These are phyloP conservation scores for Penicillium silybi DNA, from an alignment of 495 filamentous ascomycete genomes.

Conservation along the genomic window DNA sequence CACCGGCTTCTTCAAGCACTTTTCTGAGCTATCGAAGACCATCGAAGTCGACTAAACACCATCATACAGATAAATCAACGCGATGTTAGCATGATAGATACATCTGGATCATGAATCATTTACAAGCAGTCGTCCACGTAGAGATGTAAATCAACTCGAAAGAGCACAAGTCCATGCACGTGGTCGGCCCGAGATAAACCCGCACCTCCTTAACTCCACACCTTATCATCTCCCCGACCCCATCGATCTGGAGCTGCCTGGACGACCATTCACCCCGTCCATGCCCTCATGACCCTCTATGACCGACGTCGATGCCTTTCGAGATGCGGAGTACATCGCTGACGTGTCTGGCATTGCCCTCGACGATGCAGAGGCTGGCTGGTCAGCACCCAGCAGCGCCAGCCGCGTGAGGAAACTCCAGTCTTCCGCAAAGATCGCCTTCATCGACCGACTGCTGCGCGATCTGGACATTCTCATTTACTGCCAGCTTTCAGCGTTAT, in stretches of 20 bases:
- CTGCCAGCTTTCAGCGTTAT: conserved; percentile 73
- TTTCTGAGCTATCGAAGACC: conserved; percentile 70
- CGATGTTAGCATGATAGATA: background rate
- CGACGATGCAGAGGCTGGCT: conserved; percentile 25
- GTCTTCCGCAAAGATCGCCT: conserved; percentile 44
- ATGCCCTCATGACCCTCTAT: conserved; percentile 50
- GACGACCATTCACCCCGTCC: conserved; percentile 19
- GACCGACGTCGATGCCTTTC: conserved; percentile 47
- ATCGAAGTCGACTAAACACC: conserved; percentile 66
- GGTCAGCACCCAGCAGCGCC: conserved; percentile 13
- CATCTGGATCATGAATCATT: background rate
- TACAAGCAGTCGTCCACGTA: background rate
- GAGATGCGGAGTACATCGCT: conserved; percentile 51
- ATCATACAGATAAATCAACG: background rate
- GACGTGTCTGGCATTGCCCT: conserved; percentile 44
- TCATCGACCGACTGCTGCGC: conserved; percentile 65
- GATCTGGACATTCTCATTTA: conserved; percentile 79
- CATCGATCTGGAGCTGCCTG: conserved; percentile 3
- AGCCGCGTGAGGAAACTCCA: conserved; percentile 38
- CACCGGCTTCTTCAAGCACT: conserved; percentile 80
- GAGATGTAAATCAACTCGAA: background rate
- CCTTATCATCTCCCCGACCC: conserved; percentile 11
- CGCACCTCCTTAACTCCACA: conserved; percentile 15
- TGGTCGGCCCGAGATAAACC: conserved; percentile 26
- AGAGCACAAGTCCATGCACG: conserved; percentile 6